Percentiles rank a stretch among this genome's conserved stretches.
Evolutionary conservation across 2,329 filamentous ascomycete genomes (phyloP).

Genomic region (Magnaporthiopsis incrustans): DNA sequence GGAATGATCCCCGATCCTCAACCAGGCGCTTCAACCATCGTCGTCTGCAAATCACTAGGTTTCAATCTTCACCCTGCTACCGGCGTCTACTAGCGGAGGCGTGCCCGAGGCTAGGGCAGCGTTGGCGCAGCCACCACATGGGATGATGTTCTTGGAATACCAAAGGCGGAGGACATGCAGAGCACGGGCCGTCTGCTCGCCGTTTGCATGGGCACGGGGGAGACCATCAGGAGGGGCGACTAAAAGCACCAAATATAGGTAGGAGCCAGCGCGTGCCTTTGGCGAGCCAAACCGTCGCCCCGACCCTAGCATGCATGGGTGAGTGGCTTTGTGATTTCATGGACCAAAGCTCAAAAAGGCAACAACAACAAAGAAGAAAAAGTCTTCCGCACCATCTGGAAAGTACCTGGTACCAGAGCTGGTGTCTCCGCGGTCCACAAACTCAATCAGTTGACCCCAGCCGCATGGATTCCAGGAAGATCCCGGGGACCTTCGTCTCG

Average conservation of each 20-base stretch:
- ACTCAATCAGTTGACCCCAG: background rate
- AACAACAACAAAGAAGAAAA: background rate
- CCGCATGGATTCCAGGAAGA: background rate
- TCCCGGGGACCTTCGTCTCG: background rate
- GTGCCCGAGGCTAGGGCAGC: background rate
- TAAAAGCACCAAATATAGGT: too few relatives aligned
- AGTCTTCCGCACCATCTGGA: background rate
- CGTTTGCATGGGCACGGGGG: background rate
- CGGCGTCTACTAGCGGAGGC: background rate
- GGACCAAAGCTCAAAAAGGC: background rate
- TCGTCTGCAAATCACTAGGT: too few relatives aligned
- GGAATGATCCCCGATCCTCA: too few relatives aligned
- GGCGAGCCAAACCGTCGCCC: too few relatives aligned
- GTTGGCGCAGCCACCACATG: background rate
- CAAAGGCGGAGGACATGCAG: background rate
- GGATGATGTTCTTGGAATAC: background rate
- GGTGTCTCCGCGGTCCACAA: background rate
- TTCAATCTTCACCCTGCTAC: background rate
- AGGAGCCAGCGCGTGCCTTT: too few relatives aligned
- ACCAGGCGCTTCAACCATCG: too few relatives aligned
- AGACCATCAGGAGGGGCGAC: too few relatives aligned
- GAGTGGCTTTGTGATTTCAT: background rate
- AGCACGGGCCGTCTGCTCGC: background rate
- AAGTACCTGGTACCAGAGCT: background rate
- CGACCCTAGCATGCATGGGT: too few relatives aligned